Percentiles rank a stretch among this genome's conserved stretches.
Evolutionary conservation across 163 green algal genomes (phyloP).

Genomic region (Prototheca cutis): DNA sequence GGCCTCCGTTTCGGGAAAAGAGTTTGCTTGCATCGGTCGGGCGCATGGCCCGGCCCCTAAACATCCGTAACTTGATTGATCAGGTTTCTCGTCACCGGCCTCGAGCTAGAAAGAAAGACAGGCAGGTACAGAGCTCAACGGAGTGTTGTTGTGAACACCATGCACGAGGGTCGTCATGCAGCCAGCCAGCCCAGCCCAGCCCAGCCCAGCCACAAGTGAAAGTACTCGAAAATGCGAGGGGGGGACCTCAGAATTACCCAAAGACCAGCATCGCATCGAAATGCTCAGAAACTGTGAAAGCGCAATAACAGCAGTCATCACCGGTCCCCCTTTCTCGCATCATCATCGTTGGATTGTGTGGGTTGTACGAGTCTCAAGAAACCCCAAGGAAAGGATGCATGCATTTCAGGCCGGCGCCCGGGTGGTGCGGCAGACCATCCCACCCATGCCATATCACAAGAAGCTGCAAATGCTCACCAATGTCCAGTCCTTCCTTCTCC

Average conservation of each 20-base stretch:
- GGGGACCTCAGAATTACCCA: background rate
- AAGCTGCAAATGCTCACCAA: constrained; percentile 45
- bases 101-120: no score
- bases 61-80: constrained; percentile 7
- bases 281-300: constrained; percentile 60
- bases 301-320: constrained; percentile 36
- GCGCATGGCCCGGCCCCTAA: background rate
- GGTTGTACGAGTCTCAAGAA: background rate
- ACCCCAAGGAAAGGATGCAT: no score
- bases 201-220: no score
- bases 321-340: constrained; percentile 5
- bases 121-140: no score
- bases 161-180: background rate
- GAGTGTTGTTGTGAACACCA: no score
- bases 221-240: background rate
- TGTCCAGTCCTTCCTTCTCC: constrained; percentile 31
- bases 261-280: background rate
- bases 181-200: no score
- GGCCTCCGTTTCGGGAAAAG: constrained; percentile 23
- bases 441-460: no score
- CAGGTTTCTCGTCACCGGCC: constrained; percentile 12
- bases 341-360: background rate
- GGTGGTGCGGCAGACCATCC: no score
- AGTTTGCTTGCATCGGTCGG: constrained; percentile 13
- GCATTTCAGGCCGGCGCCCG: no score